Evolutionary conservation across 164 flowering plant species (phyloP).

Genomic region (Sedum album): DNA sequence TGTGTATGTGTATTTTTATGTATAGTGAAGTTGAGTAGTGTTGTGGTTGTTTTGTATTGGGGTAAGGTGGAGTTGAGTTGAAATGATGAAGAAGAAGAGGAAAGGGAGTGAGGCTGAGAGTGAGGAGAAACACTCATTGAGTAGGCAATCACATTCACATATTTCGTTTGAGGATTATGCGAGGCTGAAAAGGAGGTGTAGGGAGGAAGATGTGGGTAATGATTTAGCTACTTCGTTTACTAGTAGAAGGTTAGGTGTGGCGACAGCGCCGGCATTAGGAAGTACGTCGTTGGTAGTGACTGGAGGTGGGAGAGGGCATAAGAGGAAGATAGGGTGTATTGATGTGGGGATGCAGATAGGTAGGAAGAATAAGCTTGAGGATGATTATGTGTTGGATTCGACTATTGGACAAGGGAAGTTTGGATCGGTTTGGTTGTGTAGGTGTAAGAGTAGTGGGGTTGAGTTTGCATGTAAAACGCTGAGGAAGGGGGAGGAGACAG

Average conservation of each 20-base stretch:
- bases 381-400: slow-evolving; percentile 46
- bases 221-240: slow-evolving; percentile 30
- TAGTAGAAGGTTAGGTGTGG: slow-evolving; percentile 53
- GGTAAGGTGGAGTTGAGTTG: slow-evolving; percentile 10
- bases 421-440: slow-evolving; percentile 73
- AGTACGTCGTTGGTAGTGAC: slow-evolving; percentile 31
- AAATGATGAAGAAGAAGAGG: slow-evolving; percentile 63
- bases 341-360: slow-evolving; percentile 64
- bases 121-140: slow-evolving; percentile 15
- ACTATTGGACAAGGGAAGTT: slow-evolving; percentile 79
- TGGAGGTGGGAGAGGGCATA: slow-evolving; percentile 79
- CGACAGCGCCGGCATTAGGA: slow-evolving; percentile 73
- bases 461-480: slow-evolving; percentile 79
- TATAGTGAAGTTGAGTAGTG: not conserved
- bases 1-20: no score
- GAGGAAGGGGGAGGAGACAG: slow-evolving; percentile 74
- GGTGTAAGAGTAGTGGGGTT: slow-evolving; percentile 38
- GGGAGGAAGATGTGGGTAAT: slow-evolving; percentile 33
- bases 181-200: slow-evolving; percentile 63
- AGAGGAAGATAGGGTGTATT: slow-evolving; percentile 95
- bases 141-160: slow-evolving; percentile 46
- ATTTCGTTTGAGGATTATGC: slow-evolving; percentile 59
- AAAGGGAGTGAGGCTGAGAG: slow-evolving; percentile 47
- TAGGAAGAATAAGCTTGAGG: slow-evolving; percentile 78
- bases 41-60: no score